Evolutionary conservation across 306 rosid genomes (phyloP), one percentile per base, ranked within the genome.

Genomic region (Oxytropis ochrocephala): DNA sequence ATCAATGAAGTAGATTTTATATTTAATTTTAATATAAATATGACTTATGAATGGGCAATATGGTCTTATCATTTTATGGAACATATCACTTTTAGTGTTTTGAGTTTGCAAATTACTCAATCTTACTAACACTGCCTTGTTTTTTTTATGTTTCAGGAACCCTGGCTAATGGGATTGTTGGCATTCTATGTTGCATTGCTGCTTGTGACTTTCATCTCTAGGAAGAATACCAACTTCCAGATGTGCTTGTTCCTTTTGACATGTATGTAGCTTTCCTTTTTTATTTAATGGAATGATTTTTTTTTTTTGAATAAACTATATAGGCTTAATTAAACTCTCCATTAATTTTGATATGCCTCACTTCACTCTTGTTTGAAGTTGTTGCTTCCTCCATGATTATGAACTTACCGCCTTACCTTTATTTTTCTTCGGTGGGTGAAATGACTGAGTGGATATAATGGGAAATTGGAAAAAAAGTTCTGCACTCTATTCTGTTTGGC

Each of bases 221-320:
- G 99, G 87, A 94, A 76, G 85, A 78, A 83, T 36, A 74, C 86
- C 63, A 85, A 88, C 80, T 94, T 94, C 56, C 99, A 91, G 48
- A 94, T 94, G 99, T 70, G 72, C 59, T 67, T 94, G 78, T 94
- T 94, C 84, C 87, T 94, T 64, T 56, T 79, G 18, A 79, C 96
- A 67, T 81, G 97, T 91, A 85, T 24, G 95, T 78, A 44, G 8
- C 14, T 65, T 70, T 11, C 78, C 63, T 61, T 19, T 16, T 43
- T 41, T 43, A 5, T 63, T 53, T 29, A 33, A 50, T 50, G 52
- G 39, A 64, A 54, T 30, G 19, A 38, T 0, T 2, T 5, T 16
- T 36, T 46, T 56, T n/a, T n/a, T 62, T 35, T 8, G 4, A 62
- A 14, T 62, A 54, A 12, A 32, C 49, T 75, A 35, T 30, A 14